These are phyloP conservation scores for Hibiscus trionum DNA, from an alignment of 345 rosid genomes.

Conservation along the genomic window DNA sequence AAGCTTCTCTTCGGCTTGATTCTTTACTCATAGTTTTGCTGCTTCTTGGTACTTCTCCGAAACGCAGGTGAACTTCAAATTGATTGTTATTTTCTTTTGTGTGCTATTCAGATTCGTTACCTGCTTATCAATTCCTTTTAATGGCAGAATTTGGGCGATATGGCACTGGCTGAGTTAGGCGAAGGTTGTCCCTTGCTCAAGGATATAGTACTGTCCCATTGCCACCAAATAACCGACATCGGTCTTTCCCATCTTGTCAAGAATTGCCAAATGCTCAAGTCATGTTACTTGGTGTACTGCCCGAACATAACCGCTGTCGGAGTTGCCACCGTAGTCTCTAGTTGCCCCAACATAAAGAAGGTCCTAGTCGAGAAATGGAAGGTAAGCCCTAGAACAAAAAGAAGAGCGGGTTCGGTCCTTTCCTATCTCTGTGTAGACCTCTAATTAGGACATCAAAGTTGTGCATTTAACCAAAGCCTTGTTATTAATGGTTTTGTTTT, in stretches of 20 bases:
- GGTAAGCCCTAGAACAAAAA: conserved; percentile 67
- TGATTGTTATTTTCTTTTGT: neutral
- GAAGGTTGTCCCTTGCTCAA: conserved; percentile 74
- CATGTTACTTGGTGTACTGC: conserved; percentile 83
- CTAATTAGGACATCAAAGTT: conserved; percentile 15
- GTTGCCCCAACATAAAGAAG: conserved; percentile 75
- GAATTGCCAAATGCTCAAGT: conserved; percentile 54
- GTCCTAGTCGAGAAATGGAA: conserved; percentile 83
- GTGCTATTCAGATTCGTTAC: neutral
- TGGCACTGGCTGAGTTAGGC: conserved; percentile 69
- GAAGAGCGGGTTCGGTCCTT: conserved; percentile 70
- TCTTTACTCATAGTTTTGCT: neutral
- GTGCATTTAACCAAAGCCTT: neutral
- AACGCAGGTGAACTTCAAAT: neutral
- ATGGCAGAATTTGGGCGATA: conserved; percentile 65
- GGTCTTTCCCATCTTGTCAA: conserved; percentile 70
- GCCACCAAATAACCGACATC: conserved; percentile 60
- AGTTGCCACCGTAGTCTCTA: conserved; percentile 75
- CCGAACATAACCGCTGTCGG: conserved; percentile 62
- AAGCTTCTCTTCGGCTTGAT: neutral
- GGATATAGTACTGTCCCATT: conserved; percentile 79
- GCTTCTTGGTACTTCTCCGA: neutral
- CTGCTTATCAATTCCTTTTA: neutral
- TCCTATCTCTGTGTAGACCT: conserved; percentile 72
- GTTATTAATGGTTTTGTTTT: no score